Evolutionary conservation across 1,284 basidiomycete species (phyloP).

Genomic region (Pyrrhoderma noxium): DNA sequence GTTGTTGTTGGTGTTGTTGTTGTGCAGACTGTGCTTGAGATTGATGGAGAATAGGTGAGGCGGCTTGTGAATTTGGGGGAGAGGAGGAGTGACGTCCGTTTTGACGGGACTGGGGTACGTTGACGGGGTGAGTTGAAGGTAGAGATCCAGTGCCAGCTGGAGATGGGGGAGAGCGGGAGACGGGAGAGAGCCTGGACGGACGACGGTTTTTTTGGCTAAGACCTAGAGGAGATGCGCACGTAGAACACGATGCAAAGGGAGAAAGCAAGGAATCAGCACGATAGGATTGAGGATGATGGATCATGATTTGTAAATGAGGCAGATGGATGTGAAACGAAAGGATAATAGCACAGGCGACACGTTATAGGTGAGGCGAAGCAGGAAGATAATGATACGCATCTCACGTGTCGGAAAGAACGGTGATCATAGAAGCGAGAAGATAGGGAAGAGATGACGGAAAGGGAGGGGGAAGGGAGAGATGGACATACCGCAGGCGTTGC

Average conservation of each 20-base stretch:
- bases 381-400: slow-evolving; percentile 11
- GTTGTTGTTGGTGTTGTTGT: slow-evolving; percentile 22
- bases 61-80: slow-evolving; percentile 10
- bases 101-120: slow-evolving; percentile 11
- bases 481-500: slow-evolving; percentile 75
- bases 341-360: slow-evolving; percentile 9
- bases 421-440: slow-evolving; percentile 22
- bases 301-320: slow-evolving; percentile 19
- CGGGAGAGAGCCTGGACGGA: slow-evolving; percentile 45
- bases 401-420: slow-evolving; percentile 27
- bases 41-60: slow-evolving; percentile 24
- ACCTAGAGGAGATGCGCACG: slow-evolving; percentile 34
- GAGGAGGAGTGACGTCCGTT: slow-evolving; percentile 16
- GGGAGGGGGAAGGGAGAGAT: slow-evolving; percentile 24
- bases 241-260: slow-evolving; percentile 21
- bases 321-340: slow-evolving; percentile 10
- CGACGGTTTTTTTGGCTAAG: slow-evolving; percentile 64
- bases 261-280: slow-evolving; percentile 14
- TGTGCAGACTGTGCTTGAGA: slow-evolving; percentile 20
- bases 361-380: slow-evolving; percentile 4
- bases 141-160: slow-evolving; percentile 31
- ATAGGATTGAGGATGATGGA: slow-evolving; percentile 11
- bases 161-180: slow-evolving; percentile 34
- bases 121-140: slow-evolving; percentile 15
- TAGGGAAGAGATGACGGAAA: slow-evolving; percentile 26